A percentile compares a stretch with the other conserved stretches of the same genome.
Conservation (phyloP, 768 basidiomycete species). For the Arthromyces matolae region DNA sequence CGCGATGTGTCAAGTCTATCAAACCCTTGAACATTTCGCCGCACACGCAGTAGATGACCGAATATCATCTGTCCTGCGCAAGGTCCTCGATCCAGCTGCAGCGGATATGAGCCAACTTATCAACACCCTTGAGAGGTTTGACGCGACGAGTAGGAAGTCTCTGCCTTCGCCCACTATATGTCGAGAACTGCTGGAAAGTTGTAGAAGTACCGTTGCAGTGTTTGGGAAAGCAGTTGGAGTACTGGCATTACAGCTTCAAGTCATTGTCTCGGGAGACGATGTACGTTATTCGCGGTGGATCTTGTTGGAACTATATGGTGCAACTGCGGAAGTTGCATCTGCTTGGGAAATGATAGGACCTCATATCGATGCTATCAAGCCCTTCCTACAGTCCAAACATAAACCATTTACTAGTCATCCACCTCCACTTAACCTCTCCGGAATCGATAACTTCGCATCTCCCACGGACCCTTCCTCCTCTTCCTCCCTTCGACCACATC, state of each 20-base stretch:
- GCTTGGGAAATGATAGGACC: constrained; percentile 81
- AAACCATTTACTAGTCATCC: constrained; percentile 22
- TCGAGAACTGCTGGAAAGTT: constrained; percentile 74
- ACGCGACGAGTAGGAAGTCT: constrained; percentile 67
- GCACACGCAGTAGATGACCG: constrained; percentile 80
- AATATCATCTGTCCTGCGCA: constrained; percentile 72
- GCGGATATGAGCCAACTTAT: constrained; percentile 80
- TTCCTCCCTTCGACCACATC: constrained; percentile 5
- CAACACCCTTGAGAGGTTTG: constrained; percentile 87
- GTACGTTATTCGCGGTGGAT: constrained; percentile 86
- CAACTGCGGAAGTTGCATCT: constrained; percentile 80
- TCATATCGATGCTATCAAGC: constrained; percentile 65
- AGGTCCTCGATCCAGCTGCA: constrained; percentile 84
- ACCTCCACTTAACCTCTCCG: constrained; percentile 15
- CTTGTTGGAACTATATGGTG: constrained; percentile 83
- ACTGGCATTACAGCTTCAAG: constrained; percentile 74
- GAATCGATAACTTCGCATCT: too few relatives aligned
- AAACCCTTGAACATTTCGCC: constrained; percentile 84
- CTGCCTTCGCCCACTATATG: constrained; percentile 72
- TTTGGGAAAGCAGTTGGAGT: constrained; percentile 89
- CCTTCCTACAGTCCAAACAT: constrained; percentile 49
- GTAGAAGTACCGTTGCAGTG: constrained; percentile 76
- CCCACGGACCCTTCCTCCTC: too few relatives aligned
- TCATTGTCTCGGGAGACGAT: constrained; percentile 71
- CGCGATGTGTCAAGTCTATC: constrained; percentile 86